A percentile compares a stretch with the other conserved stretches of the same genome.
Evolutionary conservation across 139 green algal species (phyloP).

Genomic region (Chlamydomonas asymmetrica): DNA sequence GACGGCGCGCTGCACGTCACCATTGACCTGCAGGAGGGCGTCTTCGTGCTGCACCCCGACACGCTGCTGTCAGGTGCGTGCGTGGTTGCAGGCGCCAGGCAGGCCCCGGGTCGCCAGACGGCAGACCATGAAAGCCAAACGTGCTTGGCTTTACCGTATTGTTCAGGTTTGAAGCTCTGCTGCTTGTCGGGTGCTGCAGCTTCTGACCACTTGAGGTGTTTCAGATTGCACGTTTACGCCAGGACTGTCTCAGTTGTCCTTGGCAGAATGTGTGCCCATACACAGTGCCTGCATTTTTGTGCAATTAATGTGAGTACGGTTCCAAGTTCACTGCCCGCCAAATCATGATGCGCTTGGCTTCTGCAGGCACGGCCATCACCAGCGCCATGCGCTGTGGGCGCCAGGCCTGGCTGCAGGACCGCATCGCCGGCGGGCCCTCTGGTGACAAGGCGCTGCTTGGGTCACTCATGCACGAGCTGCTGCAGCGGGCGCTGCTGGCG

Average conservation of each 20-base stretch:
- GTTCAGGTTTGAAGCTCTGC: too few species aligned
- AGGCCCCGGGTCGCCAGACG: neutral
- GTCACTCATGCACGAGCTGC: constrained; percentile 67
- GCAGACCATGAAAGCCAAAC: neutral
- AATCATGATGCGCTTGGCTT: too few species aligned
- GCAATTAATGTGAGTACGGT: neutral
- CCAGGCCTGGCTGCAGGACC: constrained; percentile 73
- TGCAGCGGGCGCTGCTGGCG: constrained; percentile 48
- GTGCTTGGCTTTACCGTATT: too few species aligned
- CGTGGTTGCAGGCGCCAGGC: neutral
- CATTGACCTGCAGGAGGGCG: constrained; percentile 28
- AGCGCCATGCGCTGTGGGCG: constrained; percentile 63
- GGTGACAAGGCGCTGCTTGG: constrained; percentile 43
- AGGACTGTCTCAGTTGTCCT: too few species aligned
- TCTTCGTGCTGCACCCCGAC: constrained; percentile 79
- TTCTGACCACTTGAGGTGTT: too few species aligned
- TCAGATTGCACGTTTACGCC: too few species aligned
- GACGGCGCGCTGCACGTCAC: neutral
- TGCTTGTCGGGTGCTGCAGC: too few species aligned
- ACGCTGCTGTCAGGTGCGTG: constrained; percentile 69
- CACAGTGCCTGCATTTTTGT: too few species aligned
- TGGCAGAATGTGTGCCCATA: too few species aligned
- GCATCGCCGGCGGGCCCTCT: constrained; percentile 37
- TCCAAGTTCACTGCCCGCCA: neutral
- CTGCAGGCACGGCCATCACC: constrained; percentile 64